Conservation (phyloP, 2,329 filamentous ascomycete genomes). For the Periconia sp. region DNA sequence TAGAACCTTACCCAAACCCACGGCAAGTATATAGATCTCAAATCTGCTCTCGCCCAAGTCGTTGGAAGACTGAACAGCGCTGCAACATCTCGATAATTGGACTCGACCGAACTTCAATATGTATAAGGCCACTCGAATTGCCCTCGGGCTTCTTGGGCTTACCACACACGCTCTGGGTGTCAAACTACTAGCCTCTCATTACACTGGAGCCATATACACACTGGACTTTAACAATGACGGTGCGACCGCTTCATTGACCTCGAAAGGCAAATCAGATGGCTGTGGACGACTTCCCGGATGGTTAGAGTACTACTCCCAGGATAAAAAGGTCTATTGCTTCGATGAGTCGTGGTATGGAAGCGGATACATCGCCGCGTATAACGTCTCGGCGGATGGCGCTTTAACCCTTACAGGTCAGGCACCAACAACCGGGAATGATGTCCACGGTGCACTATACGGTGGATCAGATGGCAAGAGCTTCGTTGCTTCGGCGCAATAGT, state of each 20-base stretch:
- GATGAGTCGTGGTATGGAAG: constrained; percentile 19
- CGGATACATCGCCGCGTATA: constrained; percentile 12
- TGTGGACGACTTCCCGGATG: constrained; percentile 17
- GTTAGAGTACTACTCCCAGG: constrained; percentile 5
- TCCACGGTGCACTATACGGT: constrained; percentile 21
- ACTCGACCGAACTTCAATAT: too few species aligned
- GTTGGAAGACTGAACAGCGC: too few species aligned
- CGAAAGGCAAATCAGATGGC: constrained; percentile 8
- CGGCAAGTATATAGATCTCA: too few species aligned
- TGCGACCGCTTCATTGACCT: constrained; percentile 8
- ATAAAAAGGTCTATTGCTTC: constrained; percentile 14
- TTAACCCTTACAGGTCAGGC: constrained; percentile 6
- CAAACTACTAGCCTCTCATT: constrained; percentile 13
- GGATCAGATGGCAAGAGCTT: constrained; percentile 25
- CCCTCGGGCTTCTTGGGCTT: background rate
- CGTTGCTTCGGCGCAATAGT: constrained; percentile 24
- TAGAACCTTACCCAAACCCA: too few species aligned
- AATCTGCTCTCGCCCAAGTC: too few species aligned
- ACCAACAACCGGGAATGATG: constrained; percentile 20
- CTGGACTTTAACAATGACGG: constrained; percentile 7
- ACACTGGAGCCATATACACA: constrained; percentile 9
- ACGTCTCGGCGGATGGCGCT: constrained; percentile 5
- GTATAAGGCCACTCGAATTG: too few species aligned
- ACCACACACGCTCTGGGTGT: background rate
- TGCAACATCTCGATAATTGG: too few species aligned